A percentile compares a stretch with the other conserved stretches of the same genome.
Conservation (phyloP, 345 rosid species). For the Gossypioides kirkii region DNA sequence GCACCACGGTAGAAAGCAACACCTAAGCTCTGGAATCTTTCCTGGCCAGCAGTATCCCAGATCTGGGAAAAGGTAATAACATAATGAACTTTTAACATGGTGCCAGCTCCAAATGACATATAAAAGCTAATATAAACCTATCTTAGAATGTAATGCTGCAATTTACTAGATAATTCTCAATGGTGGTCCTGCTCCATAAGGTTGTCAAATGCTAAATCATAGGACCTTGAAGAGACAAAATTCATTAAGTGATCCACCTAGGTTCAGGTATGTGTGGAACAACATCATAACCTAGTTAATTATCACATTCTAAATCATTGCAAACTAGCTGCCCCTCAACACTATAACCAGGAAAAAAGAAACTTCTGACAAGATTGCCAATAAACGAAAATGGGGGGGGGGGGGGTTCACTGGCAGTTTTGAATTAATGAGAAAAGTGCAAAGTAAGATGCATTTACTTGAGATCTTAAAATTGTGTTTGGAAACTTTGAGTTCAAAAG, state of each 20-base stretch:
- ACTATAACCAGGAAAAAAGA: background rate
- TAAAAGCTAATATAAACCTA: too few species aligned
- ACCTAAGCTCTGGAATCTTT: conserved; percentile 2
- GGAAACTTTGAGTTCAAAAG: background rate
- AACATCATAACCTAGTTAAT: background rate
- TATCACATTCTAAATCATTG: background rate
- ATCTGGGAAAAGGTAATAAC: background rate
- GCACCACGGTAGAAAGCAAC: conserved; percentile 2
- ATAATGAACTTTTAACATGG: too few species aligned
- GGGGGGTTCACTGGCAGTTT: background rate
- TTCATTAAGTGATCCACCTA: background rate
- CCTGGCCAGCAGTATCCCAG: conserved; percentile 4
- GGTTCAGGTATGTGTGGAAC: background rate
- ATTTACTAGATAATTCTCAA: background rate
- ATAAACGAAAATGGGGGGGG: background rate
- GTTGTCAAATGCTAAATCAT: background rate
- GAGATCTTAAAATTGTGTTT: background rate
- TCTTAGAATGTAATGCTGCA: background rate
- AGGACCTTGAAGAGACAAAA: background rate
- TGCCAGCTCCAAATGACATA: too few species aligned
- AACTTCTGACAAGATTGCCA: background rate
- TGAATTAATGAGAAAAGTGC: background rate
- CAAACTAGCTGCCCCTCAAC: background rate
- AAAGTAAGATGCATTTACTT: background rate
- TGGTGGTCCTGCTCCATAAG: background rate